phyloP scores from a whole-genome alignment of 2,329 filamentous ascomycete genomes.

The Botrytis sinoallii region DNA sequence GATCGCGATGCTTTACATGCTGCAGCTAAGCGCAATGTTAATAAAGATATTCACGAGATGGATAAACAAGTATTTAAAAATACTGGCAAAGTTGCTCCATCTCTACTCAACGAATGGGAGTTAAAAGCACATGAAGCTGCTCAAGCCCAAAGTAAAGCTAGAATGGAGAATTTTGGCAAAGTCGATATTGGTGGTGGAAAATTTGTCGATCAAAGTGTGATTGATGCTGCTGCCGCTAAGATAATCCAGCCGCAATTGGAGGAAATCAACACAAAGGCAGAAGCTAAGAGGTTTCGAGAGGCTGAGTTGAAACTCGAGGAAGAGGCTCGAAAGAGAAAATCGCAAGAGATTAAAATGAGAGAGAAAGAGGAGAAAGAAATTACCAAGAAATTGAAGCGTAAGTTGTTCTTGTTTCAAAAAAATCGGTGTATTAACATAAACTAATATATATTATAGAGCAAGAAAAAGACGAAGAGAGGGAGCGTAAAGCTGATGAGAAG shows the following conservation, averaged over 20 bases:
- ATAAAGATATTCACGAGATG: constrained; percentile 71
- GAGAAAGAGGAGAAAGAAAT: constrained; percentile 54
- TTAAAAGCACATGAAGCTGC: constrained; percentile 69
- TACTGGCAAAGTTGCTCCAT: constrained; percentile 69
- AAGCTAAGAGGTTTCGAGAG: constrained; percentile 66
- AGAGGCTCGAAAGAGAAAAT: constrained; percentile 61
- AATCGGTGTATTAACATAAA: not conserved
- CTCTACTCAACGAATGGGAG: constrained; percentile 74
- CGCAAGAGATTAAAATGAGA: constrained; percentile 53
- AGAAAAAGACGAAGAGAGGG: constrained; percentile 45
- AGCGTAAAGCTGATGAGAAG: constrained; percentile 53
- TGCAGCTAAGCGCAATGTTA: constrained; percentile 82
- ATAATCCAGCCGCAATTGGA: constrained; percentile 80
- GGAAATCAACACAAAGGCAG: constrained; percentile 77
- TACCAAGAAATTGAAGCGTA: constrained; percentile 57
- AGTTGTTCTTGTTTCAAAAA: constrained; percentile 34
- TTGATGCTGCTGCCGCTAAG: constrained; percentile 74
- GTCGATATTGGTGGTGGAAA: constrained; percentile 75
- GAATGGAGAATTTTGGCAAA: constrained; percentile 56
- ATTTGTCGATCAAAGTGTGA: constrained; percentile 72
- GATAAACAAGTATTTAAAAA: constrained; percentile 76
- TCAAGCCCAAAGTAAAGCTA: constrained; percentile 59
- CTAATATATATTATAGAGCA: constrained; percentile 34
- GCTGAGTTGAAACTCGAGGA: constrained; percentile 60
- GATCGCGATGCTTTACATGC: constrained; percentile 75